phyloP scores from a whole-genome alignment of 1,139 yeast species.

The Chernovozyma aurita region DNA sequence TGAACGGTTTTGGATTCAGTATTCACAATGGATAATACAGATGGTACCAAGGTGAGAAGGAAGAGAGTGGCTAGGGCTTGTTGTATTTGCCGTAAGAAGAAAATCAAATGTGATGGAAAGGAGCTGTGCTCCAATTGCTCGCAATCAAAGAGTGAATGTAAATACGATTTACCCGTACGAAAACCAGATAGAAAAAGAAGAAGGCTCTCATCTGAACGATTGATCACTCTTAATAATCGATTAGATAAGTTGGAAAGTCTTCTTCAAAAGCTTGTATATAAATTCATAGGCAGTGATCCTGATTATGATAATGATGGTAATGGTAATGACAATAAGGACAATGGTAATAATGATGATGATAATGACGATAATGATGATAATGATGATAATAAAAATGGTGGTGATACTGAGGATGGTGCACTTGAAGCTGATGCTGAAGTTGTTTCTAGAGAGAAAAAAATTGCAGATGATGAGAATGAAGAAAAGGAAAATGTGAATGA shows the following conservation, averaged over 20 bases:
- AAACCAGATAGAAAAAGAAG: slow-evolving; percentile 1
- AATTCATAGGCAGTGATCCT: not conserved
- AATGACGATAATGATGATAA: not conserved
- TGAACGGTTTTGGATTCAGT: too few species aligned
- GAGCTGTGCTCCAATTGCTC: slow-evolving; percentile 88
- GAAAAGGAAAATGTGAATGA: not conserved
- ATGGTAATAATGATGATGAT: not conserved
- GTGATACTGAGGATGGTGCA: too few species aligned
- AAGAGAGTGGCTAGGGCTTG: slow-evolving; percentile 83
- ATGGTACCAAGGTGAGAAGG: too few species aligned
- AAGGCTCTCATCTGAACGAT: slow-evolving; percentile 1
- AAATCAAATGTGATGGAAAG: slow-evolving; percentile 84
- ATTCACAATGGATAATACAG: too few species aligned
- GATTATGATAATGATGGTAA: too few species aligned
- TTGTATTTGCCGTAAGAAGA: slow-evolving; percentile 70
- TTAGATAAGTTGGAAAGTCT: slow-evolving; percentile 3
- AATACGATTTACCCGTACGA: slow-evolving; percentile 1
- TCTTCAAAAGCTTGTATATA: slow-evolving; percentile 1
- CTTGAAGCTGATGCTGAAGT: too few species aligned
- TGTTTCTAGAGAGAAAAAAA: not conserved
- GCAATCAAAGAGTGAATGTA: slow-evolving; percentile 11
- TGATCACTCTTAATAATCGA: not conserved
- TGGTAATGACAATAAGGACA: not conserved
- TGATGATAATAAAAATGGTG: not conserved
- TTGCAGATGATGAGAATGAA: not conserved